Evolutionary conservation across 1,284 basidiomycete species (phyloP), one percentile per base, ranked within the genome.

Genomic region (Hypsizygus ulmarius): DNA sequence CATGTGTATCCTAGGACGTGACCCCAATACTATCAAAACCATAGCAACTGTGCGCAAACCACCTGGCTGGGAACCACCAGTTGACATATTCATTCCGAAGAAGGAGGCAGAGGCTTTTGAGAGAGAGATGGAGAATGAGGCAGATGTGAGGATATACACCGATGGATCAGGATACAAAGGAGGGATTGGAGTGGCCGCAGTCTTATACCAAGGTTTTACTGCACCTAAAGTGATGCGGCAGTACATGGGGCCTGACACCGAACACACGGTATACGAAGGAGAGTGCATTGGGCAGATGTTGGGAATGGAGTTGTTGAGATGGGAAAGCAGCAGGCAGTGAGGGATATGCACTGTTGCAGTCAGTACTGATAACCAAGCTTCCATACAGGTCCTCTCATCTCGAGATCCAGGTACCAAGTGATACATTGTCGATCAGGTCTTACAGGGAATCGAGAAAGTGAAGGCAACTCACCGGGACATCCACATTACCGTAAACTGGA

Each of bases 121-220:
- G 14, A 39, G 29, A 6, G 43, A 49, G 12, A 28, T 9, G 25
- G 8, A 37, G n/a, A 44, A 49, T n/a, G 16, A 35, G 9, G 42
- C 48, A 5, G 37, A 44, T 2, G 16, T 49, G 2, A 15, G 12
- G 37, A 39, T 49, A 25, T 49, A 49, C 38, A 40, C 48, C 8
- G 48, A 49, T 10, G 12, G 48, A 11, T 49, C 32, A 15, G 43
- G 42, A 15, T 14, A 34, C 38, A 8, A 47, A 6, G 40, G 39
- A 7, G n/a, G 19, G 11, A 42, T 41, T 10, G 46, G 46, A 14
- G 46, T 33, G 12, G 39, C 39, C 9, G 46, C 42, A 18, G 42
- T 49, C 1, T 28, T 49, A 5, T 48, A 48, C 40, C 32, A 28
- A 15, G 25, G 25, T n/a, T 36, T 41, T 4, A 21, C 28, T 10